Evolutionary conservation across 306 rosid species (phyloP).

Genomic region (Sophora flavescens): DNA sequence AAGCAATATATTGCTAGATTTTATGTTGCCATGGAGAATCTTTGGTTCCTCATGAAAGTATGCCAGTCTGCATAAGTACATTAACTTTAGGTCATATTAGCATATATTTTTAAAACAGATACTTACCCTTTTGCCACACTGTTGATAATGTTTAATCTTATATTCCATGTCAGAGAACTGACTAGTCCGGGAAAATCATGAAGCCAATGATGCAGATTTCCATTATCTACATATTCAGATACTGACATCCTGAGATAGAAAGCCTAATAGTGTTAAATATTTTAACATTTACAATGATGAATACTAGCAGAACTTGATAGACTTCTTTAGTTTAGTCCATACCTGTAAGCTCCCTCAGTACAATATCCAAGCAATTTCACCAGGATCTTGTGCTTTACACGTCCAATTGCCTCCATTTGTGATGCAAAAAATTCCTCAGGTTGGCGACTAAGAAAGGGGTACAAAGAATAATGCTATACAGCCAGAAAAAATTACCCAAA

Average conservation of each 20-base stretch:
- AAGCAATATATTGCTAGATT: slow-evolving; percentile 63
- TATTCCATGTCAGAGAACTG: slow-evolving; percentile 72
- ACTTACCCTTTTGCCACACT: slow-evolving; percentile 80
- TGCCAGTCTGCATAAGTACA: slow-evolving; percentile 60
- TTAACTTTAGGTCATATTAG: background rate
- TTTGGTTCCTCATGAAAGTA: slow-evolving; percentile 75
- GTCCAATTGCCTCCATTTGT: slow-evolving; percentile 67
- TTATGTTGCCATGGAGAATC: slow-evolving; percentile 63
- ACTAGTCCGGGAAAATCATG: slow-evolving; percentile 55
- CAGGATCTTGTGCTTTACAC: slow-evolving; percentile 62
- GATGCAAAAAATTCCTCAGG: slow-evolving; percentile 54
- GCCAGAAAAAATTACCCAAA: background rate
- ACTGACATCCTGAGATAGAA: slow-evolving; percentile 58
- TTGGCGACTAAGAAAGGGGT: slow-evolving; percentile 46
- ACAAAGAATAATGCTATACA: background rate
- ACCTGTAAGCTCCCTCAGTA: slow-evolving; percentile 59
- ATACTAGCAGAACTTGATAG: background rate
- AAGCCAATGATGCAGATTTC: slow-evolving; percentile 70
- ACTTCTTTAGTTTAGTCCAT: background rate
- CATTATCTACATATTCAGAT: slow-evolving; percentile 66
- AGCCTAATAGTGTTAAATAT: background rate
- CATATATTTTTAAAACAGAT: background rate
- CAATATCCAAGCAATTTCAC: slow-evolving; percentile 67
- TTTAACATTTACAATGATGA: background rate
- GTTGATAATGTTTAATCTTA: slow-evolving; percentile 59